Conservation (phyloP, 192 early-diverging fungal species). For the Martensiomyces pterosporus region DNA sequence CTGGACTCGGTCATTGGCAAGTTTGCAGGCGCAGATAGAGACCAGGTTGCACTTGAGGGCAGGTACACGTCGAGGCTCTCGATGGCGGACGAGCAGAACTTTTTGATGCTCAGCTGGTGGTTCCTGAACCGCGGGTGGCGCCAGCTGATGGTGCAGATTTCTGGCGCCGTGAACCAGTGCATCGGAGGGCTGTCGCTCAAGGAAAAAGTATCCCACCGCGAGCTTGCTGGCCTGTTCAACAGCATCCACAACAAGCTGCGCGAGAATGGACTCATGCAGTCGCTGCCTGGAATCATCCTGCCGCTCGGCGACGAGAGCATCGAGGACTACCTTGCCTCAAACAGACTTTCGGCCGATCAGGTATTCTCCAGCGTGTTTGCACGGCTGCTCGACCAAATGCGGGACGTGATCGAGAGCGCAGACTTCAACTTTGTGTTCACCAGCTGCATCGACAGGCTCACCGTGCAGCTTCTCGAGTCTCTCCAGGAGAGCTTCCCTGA, state of each 20-base stretch:
- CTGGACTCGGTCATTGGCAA: conserved; percentile 61
- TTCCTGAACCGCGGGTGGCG: conserved; percentile 86
- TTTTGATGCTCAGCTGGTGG: conserved; percentile 89
- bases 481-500: conserved; percentile 52
- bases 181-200: conserved; percentile 56
- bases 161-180: conserved; percentile 44
- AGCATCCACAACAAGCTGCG: conserved; percentile 56
- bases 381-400: conserved; percentile 77
- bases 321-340: conserved; percentile 32
- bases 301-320: conserved; percentile 33
- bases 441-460: conserved; percentile 44
- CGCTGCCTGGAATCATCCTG: conserved; percentile 24
- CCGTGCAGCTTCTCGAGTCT: conserved; percentile 40
- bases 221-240: conserved; percentile 53
- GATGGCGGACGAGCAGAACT: conserved; percentile 66
- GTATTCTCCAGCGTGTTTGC: conserved; percentile 62
- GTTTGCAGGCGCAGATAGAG: conserved; percentile 11
- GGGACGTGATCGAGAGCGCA: conserved; percentile 77
- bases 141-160: conserved; percentile 61
- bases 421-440: conserved; percentile 42
- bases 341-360: conserved; percentile 37
- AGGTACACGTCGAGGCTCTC: conserved; percentile 24
- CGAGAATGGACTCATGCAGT: conserved; percentile 27
- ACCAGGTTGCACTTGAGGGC: conserved; percentile 20
- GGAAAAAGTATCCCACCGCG: conserved; percentile 57